Percentiles rank a stretch among this genome's conserved stretches.
Evolutionary conservation across 1,139 yeast genomes (phyloP).

Genomic region (Zygosaccharomyces sapae): DNA sequence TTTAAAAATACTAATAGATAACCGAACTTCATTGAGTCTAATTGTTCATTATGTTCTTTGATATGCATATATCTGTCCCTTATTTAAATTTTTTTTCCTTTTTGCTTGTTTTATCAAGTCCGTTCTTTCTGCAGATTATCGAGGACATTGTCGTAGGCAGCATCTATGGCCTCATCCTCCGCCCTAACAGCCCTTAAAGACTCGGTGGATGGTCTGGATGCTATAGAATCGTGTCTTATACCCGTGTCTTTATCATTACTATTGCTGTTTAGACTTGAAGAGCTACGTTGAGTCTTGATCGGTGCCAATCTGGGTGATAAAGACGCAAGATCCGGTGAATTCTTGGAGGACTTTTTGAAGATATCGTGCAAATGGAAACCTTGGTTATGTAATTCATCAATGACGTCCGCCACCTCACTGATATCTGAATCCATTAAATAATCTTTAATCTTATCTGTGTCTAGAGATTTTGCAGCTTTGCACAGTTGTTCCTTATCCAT

Average conservation of each 20-base stretch:
- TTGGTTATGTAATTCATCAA: conserved; percentile 47
- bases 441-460: conserved; percentile 54
- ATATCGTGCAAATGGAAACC: conserved; percentile 53
- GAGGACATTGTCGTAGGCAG: conserved; percentile 51
- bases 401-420: conserved; percentile 47
- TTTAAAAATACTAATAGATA: no score
- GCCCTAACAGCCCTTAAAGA: conserved; percentile 15
- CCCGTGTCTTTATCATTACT: conserved; percentile 17
- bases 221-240: conserved; percentile 1
- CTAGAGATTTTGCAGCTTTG: conserved; percentile 34
- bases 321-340: conserved; percentile 11
- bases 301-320: conserved; percentile 11
- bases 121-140: conserved; percentile 42
- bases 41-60: background rate
- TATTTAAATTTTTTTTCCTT: background rate
- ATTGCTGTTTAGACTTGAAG: conserved; percentile 15
- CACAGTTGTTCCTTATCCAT: conserved; percentile 22
- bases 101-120: background rate
- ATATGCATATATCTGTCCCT: background rate
- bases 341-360: conserved; percentile 39
- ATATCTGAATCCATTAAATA: conserved; percentile 51
- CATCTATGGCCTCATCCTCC: conserved; percentile 39
- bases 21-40: no score
- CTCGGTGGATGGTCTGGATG: conserved; percentile 2
- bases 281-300: conserved; percentile 11